Percentiles rank a stretch among this genome's conserved stretches.
Conservation (phyloP, 108 stramenopile species). For the Nannochloropsis salina region DNA sequence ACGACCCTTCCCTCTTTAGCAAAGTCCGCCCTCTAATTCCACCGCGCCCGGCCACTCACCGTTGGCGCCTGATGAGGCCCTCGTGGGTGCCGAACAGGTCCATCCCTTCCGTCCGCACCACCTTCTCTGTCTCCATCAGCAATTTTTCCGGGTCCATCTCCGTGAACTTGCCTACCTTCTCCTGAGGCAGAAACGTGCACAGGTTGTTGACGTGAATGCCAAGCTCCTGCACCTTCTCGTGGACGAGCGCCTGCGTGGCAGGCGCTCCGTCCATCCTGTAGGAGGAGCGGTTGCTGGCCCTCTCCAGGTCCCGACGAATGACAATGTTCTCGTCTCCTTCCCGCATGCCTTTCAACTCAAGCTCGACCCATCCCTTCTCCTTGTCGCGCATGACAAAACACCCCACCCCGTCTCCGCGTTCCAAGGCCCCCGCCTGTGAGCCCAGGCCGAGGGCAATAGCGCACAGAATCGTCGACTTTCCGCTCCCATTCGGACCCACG, state of each 20-base stretch:
- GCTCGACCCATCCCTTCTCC: slow-evolving; percentile 67
- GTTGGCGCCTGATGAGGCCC: slow-evolving; percentile 57
- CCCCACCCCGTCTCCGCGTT: slow-evolving; percentile 73
- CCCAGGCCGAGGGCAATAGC: slow-evolving; percentile 89
- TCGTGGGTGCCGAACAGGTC: slow-evolving; percentile 65
- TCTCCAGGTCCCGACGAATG: slow-evolving; percentile 35
- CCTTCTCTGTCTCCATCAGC: slow-evolving; percentile 75
- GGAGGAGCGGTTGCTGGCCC: slow-evolving; percentile 31
- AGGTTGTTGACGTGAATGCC: slow-evolving; percentile 82
- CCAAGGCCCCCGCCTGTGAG: slow-evolving; percentile 70
- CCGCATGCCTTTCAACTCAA: slow-evolving; percentile 57
- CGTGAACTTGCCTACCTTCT: slow-evolving; percentile 81
- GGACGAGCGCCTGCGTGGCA: slow-evolving; percentile 18
- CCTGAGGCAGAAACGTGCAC: slow-evolving; percentile 92
- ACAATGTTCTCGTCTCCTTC: slow-evolving; percentile 20
- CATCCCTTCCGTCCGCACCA: slow-evolving; percentile 44
- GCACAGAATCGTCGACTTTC: slow-evolving; percentile 85
- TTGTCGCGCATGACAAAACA: slow-evolving; percentile 71
- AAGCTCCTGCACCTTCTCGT: slow-evolving; percentile 61
- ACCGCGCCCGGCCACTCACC: background rate
- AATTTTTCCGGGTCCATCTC: slow-evolving; percentile 67
- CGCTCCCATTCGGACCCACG: slow-evolving; percentile 86
- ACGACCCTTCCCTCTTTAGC: no score
- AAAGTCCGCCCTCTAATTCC: no score
- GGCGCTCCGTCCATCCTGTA: slow-evolving; percentile 59